phyloP scores from a whole-genome alignment of 441 rosid species.

The Pelargonium cotyledonis region DNA sequence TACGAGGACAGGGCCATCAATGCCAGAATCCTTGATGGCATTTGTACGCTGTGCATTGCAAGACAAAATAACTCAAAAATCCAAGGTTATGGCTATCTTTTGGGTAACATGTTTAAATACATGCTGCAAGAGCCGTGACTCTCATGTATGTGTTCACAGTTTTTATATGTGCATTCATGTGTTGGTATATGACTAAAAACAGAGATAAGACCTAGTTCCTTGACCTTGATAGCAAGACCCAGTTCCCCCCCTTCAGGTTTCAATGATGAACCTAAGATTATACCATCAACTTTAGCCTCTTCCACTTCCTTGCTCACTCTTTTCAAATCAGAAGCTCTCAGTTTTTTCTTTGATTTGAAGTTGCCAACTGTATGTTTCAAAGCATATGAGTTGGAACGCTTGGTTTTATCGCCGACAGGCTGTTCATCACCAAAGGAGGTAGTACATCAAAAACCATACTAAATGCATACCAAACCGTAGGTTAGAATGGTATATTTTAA shows the following conservation, averaged over 20 bases:
- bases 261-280: conserved; percentile 27
- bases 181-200: neutral
- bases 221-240: conserved; percentile 20
- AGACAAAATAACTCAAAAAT: conserved; percentile 13
- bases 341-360: conserved; percentile 21
- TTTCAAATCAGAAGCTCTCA: conserved; percentile 20
- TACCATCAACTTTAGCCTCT: conserved; percentile 27
- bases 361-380: conserved; percentile 14
- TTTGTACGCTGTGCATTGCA: conserved; percentile 24
- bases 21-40: conserved; percentile 16
- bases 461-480: neutral
- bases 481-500: neutral
- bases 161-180: neutral
- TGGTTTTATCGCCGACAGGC: conserved; percentile 27
- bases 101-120: neutral
- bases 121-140: neutral
- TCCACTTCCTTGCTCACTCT: conserved; percentile 29
- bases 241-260: conserved; percentile 22
- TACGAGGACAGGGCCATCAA: conserved; percentile 12
- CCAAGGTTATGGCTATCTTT: conserved; percentile 9
- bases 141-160: neutral
- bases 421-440: conserved; percentile 26
- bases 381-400: conserved; percentile 21
- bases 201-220: conserved; percentile 27
- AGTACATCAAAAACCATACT: conserved; percentile 10